Evolutionary conservation across 2,329 filamentous ascomycete genomes (phyloP).

Genomic region (Nigrospora oryzae): DNA sequence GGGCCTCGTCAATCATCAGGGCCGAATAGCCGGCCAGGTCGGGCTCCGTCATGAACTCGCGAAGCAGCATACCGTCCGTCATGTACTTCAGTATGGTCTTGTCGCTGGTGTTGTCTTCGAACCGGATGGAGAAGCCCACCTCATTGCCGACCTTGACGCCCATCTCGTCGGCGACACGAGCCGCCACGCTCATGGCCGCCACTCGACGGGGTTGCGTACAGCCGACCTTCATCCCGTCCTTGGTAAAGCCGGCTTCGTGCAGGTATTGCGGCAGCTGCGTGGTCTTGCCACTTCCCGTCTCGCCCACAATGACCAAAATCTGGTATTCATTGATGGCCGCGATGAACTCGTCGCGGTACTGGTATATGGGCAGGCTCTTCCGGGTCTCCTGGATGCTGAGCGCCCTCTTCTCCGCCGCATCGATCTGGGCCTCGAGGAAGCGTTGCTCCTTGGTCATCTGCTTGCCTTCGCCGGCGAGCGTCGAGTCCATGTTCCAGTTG

Average conservation of each 20-base stretch:
- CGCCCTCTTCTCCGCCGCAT: slow-evolving; percentile 82
- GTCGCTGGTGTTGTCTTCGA: slow-evolving; percentile 85
- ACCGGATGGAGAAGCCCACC: slow-evolving; percentile 90
- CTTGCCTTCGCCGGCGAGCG: slow-evolving; percentile 62
- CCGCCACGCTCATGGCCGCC: slow-evolving; percentile 95
- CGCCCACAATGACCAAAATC: slow-evolving; percentile 83
- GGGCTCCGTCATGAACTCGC: slow-evolving; percentile 85
- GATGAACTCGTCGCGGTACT: slow-evolving; percentile 77
- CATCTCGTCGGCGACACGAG: slow-evolving; percentile 90
- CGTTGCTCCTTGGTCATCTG: slow-evolving; percentile 70
- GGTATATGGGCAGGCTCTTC: slow-evolving; percentile 83
- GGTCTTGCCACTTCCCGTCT: slow-evolving; percentile 92
- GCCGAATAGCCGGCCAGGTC: slow-evolving; percentile 75
- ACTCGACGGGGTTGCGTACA: slow-evolving; percentile 94
- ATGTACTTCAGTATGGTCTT: slow-evolving; percentile 93
- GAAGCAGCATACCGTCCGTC: slow-evolving; percentile 91
- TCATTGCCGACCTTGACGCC: slow-evolving; percentile 83
- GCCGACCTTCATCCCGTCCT: slow-evolving; percentile 74
- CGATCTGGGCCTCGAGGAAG: slow-evolving; percentile 70
- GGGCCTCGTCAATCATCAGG: slow-evolving; percentile 95
- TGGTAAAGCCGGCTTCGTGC: slow-evolving; percentile 83
- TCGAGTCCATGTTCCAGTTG: slow-evolving; percentile 71
- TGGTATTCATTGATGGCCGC: slow-evolving; percentile 81
- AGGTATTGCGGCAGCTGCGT: slow-evolving; percentile 93
- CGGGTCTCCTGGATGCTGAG: slow-evolving; percentile 84